Conservation (phyloP, 495 filamentous ascomycete species). For the Penicillium coffeae region DNA sequence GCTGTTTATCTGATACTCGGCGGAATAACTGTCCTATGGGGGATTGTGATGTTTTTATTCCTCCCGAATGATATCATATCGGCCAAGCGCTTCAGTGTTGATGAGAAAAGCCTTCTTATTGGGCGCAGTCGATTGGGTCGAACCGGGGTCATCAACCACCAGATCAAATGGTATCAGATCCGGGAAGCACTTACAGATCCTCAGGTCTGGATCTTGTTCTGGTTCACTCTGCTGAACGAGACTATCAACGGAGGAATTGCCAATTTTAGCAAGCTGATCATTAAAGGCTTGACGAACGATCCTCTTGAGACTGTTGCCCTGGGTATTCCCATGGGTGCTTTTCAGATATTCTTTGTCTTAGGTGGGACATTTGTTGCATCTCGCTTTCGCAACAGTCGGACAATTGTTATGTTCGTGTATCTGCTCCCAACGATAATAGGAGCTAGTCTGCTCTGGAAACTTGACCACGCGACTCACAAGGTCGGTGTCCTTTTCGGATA, state of each 20-base stretch:
- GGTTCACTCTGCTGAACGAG: conserved; percentile 35
- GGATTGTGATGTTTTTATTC: conserved; percentile 36
- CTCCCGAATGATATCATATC: conserved; percentile 43
- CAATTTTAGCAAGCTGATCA: conserved; percentile 38
- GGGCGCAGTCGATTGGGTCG: conserved; percentile 34
- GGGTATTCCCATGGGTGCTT: conserved; percentile 38
- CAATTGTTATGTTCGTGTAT: conserved; percentile 35
- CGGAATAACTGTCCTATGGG: conserved; percentile 30
- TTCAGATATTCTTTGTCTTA: conserved; percentile 36
- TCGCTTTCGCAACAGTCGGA: conserved; percentile 28
- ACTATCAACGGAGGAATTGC: conserved; percentile 36
- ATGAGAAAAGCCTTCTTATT: conserved; percentile 39
- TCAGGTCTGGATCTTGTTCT: conserved; percentile 41
- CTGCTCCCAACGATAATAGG: conserved; percentile 35
- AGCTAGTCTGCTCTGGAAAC: conserved; percentile 33
- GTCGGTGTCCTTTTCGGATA: conserved; percentile 37
- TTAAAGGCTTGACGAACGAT: conserved; percentile 31
- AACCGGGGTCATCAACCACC: conserved; percentile 39
- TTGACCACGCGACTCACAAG: conserved; percentile 25
- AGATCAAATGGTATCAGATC: conserved; percentile 45
- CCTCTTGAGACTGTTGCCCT: conserved; percentile 28
- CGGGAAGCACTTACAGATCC: conserved; percentile 34
- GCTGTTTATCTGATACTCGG: conserved; percentile 51
- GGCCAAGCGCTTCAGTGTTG: conserved; percentile 33
- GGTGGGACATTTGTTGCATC: conserved; percentile 32